A percentile compares a stretch with the other conserved stretches of the same genome.
phyloP scores from a whole-genome alignment of 306 rosid species.

The Gynostemma pentaphyllum region DNA sequence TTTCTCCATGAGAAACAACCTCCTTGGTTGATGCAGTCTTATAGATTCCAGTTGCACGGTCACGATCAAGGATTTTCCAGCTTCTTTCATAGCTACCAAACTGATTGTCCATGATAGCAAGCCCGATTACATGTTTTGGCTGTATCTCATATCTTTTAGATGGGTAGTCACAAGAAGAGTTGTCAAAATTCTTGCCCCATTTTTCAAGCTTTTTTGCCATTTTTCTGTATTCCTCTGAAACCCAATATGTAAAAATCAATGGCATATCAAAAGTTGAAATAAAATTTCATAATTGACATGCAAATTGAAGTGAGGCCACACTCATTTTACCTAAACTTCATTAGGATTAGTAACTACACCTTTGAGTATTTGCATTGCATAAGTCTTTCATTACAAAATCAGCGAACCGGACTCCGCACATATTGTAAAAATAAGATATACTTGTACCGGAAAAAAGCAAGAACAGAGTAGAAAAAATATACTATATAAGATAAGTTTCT shows the following conservation, averaged over 20 bases:
- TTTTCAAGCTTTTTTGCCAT: neutral
- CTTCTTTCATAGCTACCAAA: neutral
- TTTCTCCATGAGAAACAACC: neutral
- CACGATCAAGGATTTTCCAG: neutral
- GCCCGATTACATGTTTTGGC: too few species aligned
- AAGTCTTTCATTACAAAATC: too few species aligned
- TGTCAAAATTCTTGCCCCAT: neutral
- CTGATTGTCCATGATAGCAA: neutral
- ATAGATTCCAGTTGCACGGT: neutral
- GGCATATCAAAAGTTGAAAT: neutral
- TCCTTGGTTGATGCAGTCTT: neutral
- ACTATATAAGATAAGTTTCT: too few species aligned
- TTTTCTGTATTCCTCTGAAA: neutral
- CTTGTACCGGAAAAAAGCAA: too few species aligned
- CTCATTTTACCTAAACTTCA: too few species aligned
- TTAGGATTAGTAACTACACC: too few species aligned
- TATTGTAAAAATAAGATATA: too few species aligned
- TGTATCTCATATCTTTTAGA: neutral
- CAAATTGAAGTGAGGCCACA: neutral
- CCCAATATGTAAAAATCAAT: neutral
- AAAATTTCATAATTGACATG: neutral
- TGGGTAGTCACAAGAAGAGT: neutral
- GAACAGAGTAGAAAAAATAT: too few species aligned
- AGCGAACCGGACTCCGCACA: too few species aligned
- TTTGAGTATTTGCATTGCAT: too few species aligned